These are phyloP conservation scores for Inga leiocalycina DNA, from an alignment of 306 rosid genomes.

Conservation along the genomic window DNA sequence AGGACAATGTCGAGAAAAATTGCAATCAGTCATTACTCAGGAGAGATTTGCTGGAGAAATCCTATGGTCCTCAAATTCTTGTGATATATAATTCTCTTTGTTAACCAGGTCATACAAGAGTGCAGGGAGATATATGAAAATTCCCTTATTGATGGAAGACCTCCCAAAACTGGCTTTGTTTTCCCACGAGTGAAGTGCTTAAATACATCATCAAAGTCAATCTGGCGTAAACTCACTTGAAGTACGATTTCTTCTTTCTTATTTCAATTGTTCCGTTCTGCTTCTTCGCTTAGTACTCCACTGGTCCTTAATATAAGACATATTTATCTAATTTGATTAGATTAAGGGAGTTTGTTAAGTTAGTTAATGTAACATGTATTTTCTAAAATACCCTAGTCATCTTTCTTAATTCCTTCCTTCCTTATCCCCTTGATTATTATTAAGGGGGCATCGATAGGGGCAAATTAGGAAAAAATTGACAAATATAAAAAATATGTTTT, in stretches of 20 bases:
- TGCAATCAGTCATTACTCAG: neutral
- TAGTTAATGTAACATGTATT: no score
- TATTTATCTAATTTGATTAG: no score
- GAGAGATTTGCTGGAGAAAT: constrained; percentile 1
- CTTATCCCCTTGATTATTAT: no score
- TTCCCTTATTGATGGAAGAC: constrained; percentile 80
- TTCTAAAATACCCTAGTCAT: no score
- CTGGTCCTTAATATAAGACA: no score
- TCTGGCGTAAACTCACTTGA: constrained; percentile 86
- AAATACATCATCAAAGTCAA: constrained; percentile 55
- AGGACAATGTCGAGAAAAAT: neutral
- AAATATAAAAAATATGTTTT: no score
- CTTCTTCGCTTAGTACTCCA: neutral
- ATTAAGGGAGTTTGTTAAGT: no score
- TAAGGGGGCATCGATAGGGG: no score
- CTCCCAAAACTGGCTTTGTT: constrained; percentile 79
- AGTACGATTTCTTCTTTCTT: constrained; percentile 25
- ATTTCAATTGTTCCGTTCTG: constrained; percentile 2
- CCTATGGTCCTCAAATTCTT: constrained; percentile 19
- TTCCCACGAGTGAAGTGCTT: constrained; percentile 82
- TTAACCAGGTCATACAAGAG: constrained; percentile 85
- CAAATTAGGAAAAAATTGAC: no score
- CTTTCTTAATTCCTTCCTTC: no score
- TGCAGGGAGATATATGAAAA: constrained; percentile 95
- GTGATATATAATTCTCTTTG: constrained; percentile 25